Evolutionary conservation across 768 basidiomycete genomes (phyloP).

Genomic region (Trametes cinnabarina): DNA sequence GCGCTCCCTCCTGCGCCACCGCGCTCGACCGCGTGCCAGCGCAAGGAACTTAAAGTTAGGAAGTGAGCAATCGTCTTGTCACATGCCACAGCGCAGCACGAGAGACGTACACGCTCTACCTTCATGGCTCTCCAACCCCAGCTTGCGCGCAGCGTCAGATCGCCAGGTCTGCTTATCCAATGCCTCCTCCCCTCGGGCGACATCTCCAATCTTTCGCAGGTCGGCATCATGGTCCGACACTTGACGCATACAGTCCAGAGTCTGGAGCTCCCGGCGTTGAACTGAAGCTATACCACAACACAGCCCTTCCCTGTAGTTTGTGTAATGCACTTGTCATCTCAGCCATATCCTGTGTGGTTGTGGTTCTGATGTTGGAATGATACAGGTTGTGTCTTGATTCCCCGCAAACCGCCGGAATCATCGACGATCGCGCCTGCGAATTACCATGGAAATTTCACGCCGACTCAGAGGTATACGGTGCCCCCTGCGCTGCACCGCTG

Average conservation of each 20-base stretch:
- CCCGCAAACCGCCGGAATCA: background rate
- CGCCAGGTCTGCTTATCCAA: background rate
- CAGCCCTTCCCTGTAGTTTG: too few species aligned
- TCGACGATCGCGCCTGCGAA: background rate
- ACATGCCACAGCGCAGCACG: background rate
- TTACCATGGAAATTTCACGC: too few species aligned
- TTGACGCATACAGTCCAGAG: background rate
- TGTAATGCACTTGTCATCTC: too few species aligned
- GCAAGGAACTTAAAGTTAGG: background rate
- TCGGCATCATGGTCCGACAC: background rate
- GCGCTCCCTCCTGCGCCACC: too few species aligned
- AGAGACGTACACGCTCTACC: background rate
- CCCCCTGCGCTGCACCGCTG: too few species aligned
- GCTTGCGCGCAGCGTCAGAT: background rate
- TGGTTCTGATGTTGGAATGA: too few species aligned
- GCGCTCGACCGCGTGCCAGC: too few species aligned
- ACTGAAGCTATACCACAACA: too few species aligned
- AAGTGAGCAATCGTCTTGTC: background rate
- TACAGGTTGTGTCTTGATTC: too few species aligned
- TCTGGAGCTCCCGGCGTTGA: background rate
- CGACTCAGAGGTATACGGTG: too few species aligned
- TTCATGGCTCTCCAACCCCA: background rate
- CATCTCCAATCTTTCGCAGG: background rate
- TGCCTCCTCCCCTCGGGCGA: background rate
- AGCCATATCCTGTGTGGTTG: too few species aligned